Base-by-base conservation (phyloP, 257 asterid species). In the Primulina eburnea region DNA sequence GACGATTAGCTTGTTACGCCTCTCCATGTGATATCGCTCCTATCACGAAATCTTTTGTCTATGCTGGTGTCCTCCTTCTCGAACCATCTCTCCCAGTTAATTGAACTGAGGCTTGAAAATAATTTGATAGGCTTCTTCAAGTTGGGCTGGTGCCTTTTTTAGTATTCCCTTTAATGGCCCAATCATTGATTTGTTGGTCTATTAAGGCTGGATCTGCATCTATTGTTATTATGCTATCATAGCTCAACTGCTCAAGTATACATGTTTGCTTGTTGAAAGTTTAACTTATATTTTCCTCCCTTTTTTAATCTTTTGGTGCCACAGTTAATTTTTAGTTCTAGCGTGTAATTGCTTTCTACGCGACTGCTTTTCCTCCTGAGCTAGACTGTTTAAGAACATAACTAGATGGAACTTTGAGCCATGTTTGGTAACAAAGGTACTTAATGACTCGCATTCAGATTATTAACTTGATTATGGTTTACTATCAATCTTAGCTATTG, bases 331-430 rank as follows among this genome's bases (percentile, higher is more conserved):
- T 47, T 17, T 18, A 59, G 32, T 62, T 59, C 21, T 69, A 64
- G 28, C 17, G 52, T 6, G 40, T 18, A 21, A 34, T 37, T 32
- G 21, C 24, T 21, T 58, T 61, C 34, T 28, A 24, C 21, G 30
- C 32, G 8, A 29, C 55, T 24, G 34, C 56, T 40, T n/a, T 71
- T 35, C 67, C 69, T 67, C 59, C 74, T 71, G 52, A 10, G 34
- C 55, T 56, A 55, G 56, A 24, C 40, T 62, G 65, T 67, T 8
- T 50, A 40, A 55, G 33, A 38, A 59, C 33, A 59, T 68, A 6
- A 29, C 18, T 26, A 37, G 50, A 11, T 43, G 34, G 67, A 16
- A 40, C 33, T 60, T 35, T 7, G 28, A 20, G 59, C 8, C 17
- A 30, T 40, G n/a, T 10, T 62, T 57, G 9, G 24, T 55, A 65